Percentiles rank a stretch among this genome's conserved stretches.
These are phyloP conservation scores for Pseudomonodictys pantanalensis DNA, from an alignment of 495 filamentous ascomycete species.

Conservation along the genomic window DNA sequence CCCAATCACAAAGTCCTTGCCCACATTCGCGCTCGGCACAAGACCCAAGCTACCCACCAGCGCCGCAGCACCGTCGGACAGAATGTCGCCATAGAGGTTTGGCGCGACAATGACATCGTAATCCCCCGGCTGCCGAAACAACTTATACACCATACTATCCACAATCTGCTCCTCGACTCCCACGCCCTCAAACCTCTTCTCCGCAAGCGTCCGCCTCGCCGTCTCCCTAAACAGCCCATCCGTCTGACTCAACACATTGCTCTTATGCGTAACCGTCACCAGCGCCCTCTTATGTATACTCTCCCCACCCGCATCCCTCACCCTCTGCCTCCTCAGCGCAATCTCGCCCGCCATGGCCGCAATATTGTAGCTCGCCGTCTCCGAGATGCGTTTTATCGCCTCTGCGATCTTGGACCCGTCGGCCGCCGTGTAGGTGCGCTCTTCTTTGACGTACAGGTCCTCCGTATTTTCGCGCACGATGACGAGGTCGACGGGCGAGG, in stretches of 20 bases:
- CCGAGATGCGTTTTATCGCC: conserved; percentile 94
- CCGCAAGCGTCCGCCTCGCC: conserved; percentile 65
- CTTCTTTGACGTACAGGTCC: conserved; percentile 98
- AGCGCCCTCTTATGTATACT: conserved; percentile 66
- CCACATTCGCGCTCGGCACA: conserved; percentile 95
- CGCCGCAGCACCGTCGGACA: conserved; percentile 92
- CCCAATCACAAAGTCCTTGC: conserved; percentile 90
- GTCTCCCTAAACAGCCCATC: conserved; percentile 92
- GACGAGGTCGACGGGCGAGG: conserved; percentile 82
- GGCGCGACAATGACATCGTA: conserved; percentile 99
- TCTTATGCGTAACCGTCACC: conserved; percentile 98
- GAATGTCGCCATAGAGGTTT: conserved; percentile 95
- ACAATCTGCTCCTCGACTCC: conserved; percentile 96
- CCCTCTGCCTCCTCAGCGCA: conserved; percentile 77
- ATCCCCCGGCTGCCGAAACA: conserved; percentile 87
- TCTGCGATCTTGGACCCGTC: conserved; percentile 78
- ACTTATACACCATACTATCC: conserved; percentile 98
- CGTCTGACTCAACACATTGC: conserved; percentile 93
- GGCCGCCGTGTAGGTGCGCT: conserved; percentile 69
- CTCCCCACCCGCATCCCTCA: conserved; percentile 53
- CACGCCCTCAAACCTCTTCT: conserved; percentile 51
- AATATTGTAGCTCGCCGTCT: conserved; percentile 77
- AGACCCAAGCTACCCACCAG: conserved; percentile 91
- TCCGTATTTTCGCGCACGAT: conserved; percentile 99
- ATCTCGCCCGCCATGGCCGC: conserved; percentile 93